phyloP scores from a whole-genome alignment of 73 alveolate genomes.

The Paramecium caudatum region DNA sequence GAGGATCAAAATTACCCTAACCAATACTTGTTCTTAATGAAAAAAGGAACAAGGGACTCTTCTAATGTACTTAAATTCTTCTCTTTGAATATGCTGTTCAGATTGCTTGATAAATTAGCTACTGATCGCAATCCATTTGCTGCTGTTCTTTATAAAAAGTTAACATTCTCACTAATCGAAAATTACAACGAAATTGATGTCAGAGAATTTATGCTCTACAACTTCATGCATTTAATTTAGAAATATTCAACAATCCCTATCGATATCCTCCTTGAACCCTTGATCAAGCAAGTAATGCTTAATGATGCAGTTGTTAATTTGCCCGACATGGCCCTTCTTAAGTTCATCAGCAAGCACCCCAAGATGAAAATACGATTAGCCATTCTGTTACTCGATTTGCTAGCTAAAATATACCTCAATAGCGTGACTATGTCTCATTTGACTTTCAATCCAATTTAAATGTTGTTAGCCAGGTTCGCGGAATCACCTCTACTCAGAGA shows the following conservation, averaged over 20 bases:
- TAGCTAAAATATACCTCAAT: conserved; percentile 88
- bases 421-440: conserved; percentile 74
- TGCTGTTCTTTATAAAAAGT: conserved; percentile 93
- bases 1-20: conserved; percentile 77
- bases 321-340: conserved; percentile 89
- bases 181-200: conserved; percentile 90
- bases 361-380: conserved; percentile 87
- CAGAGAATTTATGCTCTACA: conserved; percentile 91
- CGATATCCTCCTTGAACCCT: conserved; percentile 94
- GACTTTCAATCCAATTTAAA: conserved; percentile 58
- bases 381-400: conserved; percentile 87
- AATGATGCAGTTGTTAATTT: conserved; percentile 85
- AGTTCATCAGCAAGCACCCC: conserved; percentile 91
- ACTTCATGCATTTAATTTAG: conserved; percentile 85
- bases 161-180: conserved; percentile 93
- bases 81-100: conserved; percentile 79
- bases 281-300: conserved; percentile 88
- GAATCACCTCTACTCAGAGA: conserved; percentile 66
- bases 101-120: conserved; percentile 82
- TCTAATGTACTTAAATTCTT: conserved; percentile 66
- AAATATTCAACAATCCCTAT: conserved; percentile 91
- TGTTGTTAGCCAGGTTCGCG: conserved; percentile 65
- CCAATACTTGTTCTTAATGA: conserved; percentile 76
- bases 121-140: conserved; percentile 93
- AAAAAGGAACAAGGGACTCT: conserved; percentile 86